Evolutionary conservation across 495 filamentous ascomycete species (phyloP).

Genomic region (Aspergillus indologenus): DNA sequence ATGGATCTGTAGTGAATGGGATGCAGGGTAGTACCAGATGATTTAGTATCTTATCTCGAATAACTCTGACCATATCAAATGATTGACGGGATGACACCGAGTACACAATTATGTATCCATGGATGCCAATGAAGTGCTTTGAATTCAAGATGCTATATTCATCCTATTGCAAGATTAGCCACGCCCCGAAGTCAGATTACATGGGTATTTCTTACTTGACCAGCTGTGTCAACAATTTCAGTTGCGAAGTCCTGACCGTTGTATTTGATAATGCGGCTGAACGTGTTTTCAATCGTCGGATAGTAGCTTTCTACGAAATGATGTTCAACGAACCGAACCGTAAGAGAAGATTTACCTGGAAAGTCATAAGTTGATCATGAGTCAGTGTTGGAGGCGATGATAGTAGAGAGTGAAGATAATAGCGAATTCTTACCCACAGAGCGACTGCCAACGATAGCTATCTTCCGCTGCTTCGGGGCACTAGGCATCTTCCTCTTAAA

Average conservation of each 20-base stretch:
- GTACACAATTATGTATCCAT: constrained; percentile 98
- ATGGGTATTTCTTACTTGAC: constrained; percentile 60
- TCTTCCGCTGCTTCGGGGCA: constrained; percentile 91
- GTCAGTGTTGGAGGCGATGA: neutral
- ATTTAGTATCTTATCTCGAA: constrained; percentile 95
- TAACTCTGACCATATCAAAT: constrained; percentile 94
- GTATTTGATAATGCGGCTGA: constrained; percentile 88
- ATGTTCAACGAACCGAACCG: constrained; percentile 95
- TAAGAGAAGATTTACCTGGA: constrained; percentile 93
- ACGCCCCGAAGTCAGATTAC: constrained; percentile 12
- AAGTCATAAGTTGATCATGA: neutral
- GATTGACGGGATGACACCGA: constrained; percentile 88
- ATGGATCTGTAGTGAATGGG: neutral
- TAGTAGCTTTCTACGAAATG: constrained; percentile 99
- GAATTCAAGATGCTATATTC: constrained; percentile 98
- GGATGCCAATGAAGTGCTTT: constrained; percentile 98
- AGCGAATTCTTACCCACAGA: constrained; percentile 73
- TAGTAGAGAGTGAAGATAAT: constrained; percentile 1
- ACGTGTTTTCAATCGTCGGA: constrained; percentile 98
- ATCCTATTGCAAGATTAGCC: constrained; percentile 56
- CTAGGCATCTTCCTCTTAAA: constrained; percentile 60
- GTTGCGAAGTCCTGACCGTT: constrained; percentile 92
- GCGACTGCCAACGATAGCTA: constrained; percentile 95
- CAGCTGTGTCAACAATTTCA: constrained; percentile 97
- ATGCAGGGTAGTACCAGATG: constrained; percentile 66